Evolutionary conservation across 352 stramenopile genomes (phyloP), one percentile per base, ranked within the genome.

Genomic region (Phytophthora palmivora): DNA sequence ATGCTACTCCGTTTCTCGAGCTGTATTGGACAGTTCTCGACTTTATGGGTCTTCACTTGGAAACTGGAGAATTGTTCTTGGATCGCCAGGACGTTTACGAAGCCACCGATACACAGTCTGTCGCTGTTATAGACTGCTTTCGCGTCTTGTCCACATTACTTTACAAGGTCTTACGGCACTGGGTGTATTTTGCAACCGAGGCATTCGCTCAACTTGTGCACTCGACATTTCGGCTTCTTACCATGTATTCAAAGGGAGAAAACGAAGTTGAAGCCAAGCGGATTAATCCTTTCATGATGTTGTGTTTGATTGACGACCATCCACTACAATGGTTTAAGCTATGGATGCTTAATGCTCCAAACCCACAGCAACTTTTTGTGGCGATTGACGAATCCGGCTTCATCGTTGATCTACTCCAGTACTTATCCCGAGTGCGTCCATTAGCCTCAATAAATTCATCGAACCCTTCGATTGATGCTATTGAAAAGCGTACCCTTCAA

Each of bases 141-240:
- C 78, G 80, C 19, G 38, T 92, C 1, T 16, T 89, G 4, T 53
- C 73, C 11, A 16, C 74, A 2, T 14, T 88, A 18, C 12, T 90
- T n/a, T 52, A 19, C 19, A 64, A 54, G 24, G 30, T 79, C 0
- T 67, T 70, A 11, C 60, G 63, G 12, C 75, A 90, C 46, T 92
- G 83, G 83, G 72, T 87, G 16, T 78, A 92, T 55, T 78, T 87
- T 32, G 60, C 79, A 6, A 1, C 58, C 0, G 83, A 90, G 33
- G 49, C 26, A 34, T 54, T 92, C 4, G 77, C 77, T 21, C 55
- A 63, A 38, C 18, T 85, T 15, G 55, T 85, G 11, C 58, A 71
- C 14, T 64, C 70, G 18, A 87, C 80, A 2, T 70, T 88, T 37
- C 43, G 69, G n/a, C 47, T 89, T 16, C 55, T 91, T 0, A 67